Percentiles rank a stretch among this genome's conserved stretches.
Evolutionary conservation across 768 basidiomycete genomes (phyloP).

Genomic region (Mycena filopes): DNA sequence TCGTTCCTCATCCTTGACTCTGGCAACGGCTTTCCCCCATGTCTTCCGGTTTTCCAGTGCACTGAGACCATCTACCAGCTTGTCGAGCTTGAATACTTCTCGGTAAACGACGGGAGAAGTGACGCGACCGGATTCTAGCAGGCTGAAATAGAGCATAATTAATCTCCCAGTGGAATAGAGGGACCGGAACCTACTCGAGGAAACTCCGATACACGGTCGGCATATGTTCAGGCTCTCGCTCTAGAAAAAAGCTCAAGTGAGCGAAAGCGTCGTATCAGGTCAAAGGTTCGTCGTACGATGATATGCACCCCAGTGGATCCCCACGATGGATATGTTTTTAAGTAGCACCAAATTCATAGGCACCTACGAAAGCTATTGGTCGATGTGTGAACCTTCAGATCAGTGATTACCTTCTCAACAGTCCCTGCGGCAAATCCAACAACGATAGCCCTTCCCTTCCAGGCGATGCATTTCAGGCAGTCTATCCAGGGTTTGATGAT

Average conservation of each 20-base stretch:
- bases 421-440: constrained; percentile 90
- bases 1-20: constrained; percentile 62
- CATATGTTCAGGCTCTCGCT: constrained; percentile 73
- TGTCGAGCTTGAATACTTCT: constrained; percentile 75
- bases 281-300: not conserved
- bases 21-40: constrained; percentile 90
- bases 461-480: constrained; percentile 91
- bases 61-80: constrained; percentile 70
- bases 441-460: constrained; percentile 93
- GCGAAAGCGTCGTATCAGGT: not conserved
- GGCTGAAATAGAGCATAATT: constrained; percentile 47
- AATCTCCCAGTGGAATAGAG: not conserved
- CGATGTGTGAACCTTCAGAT: not conserved
- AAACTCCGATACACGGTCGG: constrained; percentile 78
- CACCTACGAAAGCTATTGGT: constrained; percentile 57
- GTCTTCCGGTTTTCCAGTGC: constrained; percentile 87
- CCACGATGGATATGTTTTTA: constrained; percentile 87
- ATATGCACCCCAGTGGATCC: constrained; percentile 52
- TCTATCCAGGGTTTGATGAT: constrained; percentile 52
- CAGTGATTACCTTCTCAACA: constrained; percentile 78
- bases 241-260: constrained; percentile 43
- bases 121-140: constrained; percentile 73
- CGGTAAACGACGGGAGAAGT: constrained; percentile 75
- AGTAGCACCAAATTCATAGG: constrained; percentile 86
- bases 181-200: constrained; percentile 58